phyloP scores from a whole-genome alignment of 148 eudicot genomes.

The Amaranthus palmeri region DNA sequence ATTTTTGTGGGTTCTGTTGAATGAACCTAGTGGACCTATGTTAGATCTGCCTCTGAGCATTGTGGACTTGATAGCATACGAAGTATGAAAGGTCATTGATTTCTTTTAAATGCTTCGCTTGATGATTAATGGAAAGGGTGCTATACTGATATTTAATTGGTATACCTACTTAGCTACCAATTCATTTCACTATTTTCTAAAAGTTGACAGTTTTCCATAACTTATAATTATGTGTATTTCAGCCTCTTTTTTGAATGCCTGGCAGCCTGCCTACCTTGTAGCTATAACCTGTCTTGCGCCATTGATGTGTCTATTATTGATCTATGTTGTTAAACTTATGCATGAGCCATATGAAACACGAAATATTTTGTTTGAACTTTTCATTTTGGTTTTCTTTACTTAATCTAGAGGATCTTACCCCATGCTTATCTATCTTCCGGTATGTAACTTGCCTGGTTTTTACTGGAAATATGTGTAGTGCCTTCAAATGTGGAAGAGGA shows the following conservation, averaged over 20 bases:
- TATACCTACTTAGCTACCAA: too few relatives aligned
- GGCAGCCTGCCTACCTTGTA: neutral
- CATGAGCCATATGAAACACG: neutral
- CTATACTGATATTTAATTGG: too few relatives aligned
- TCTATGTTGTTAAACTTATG: neutral
- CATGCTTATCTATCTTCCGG: neutral
- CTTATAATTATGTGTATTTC: too few relatives aligned
- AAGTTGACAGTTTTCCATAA: too few relatives aligned
- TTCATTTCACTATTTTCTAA: too few relatives aligned
- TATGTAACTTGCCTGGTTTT: neutral
- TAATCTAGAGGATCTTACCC: neutral
- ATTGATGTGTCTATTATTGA: neutral
- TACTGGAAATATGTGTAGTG: constrained; percentile 29
- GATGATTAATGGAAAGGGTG: too few relatives aligned
- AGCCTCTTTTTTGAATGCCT: neutral
- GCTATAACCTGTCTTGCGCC: neutral
- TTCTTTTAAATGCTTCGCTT: too few relatives aligned
- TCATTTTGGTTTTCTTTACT: constrained; percentile 2
- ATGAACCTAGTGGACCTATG: too few relatives aligned
- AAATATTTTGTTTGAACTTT: neutral
- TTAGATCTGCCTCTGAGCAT: too few relatives aligned
- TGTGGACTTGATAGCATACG: too few relatives aligned
- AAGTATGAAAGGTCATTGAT: too few relatives aligned
- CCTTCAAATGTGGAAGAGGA: constrained; percentile 66
- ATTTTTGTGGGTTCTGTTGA: too few relatives aligned